Evolutionary conservation across 495 filamentous ascomycete species (phyloP).

Genomic region (Daldinia caldariorum): DNA sequence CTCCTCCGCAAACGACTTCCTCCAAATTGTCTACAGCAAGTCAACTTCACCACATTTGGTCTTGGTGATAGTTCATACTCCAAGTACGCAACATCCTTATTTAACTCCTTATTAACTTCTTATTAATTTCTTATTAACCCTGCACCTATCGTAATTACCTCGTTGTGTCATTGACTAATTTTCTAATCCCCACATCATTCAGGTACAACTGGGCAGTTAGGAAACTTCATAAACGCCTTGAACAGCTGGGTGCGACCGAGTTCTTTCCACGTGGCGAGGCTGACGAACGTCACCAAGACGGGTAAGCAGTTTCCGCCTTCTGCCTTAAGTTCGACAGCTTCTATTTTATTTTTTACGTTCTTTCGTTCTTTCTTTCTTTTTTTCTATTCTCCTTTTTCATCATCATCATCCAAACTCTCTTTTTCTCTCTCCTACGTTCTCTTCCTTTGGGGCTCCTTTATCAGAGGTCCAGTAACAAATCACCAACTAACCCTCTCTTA

Average conservation of each 20-base stretch:
- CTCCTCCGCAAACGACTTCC: slow-evolving; percentile 81
- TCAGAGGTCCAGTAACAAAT: not conserved
- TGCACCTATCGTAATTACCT: slow-evolving; percentile 9
- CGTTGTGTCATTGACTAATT: slow-evolving; percentile 15
- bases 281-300: slow-evolving; percentile 93
- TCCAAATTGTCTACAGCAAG: slow-evolving; percentile 68
- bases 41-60: slow-evolving; percentile 86
- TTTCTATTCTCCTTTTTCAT: not conserved
- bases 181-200: slow-evolving; percentile 6
- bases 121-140: not conserved
- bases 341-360: slow-evolving; percentile 7
- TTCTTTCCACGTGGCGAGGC: slow-evolving; percentile 82
- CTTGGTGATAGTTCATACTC: slow-evolving; percentile 94
- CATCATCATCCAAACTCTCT: not conserved
- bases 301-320: slow-evolving; percentile 62
- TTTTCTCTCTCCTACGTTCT: not conserved
- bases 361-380: not conserved
- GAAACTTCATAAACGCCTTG: slow-evolving; percentile 84
- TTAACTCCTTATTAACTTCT: not conserved
- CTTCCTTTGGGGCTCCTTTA: not conserved
- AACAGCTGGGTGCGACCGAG: slow-evolving; percentile 85
- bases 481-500: not conserved
- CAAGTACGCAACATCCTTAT: slow-evolving; percentile 63
- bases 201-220: slow-evolving; percentile 94
- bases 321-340: not conserved